Base-by-base conservation (phyloP, 306 rosid genomes). In the Medicago lupulina region DNA sequence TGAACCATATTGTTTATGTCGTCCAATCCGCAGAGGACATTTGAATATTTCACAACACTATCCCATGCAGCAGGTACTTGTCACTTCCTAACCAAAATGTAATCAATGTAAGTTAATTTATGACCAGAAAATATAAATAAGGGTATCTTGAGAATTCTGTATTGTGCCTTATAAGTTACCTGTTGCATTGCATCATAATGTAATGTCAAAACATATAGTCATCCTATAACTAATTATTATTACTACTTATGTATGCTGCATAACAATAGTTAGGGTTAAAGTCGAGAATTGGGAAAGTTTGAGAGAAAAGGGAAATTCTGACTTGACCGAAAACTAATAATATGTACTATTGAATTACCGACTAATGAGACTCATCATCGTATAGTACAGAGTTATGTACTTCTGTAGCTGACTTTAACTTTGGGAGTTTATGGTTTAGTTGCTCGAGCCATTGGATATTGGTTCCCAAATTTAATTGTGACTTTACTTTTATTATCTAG, bases 11-110 rank as follows among this genome's bases (percentile, higher is more conserved):
- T 90, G 92, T 67, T 79, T 95, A 82, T 84, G 79, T 12, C 98
- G 96, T 50, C 98, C 98, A 76, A 89, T 95, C 73, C 96, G 97
- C 75, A 84, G 98, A 80, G 97, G 98, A 71, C 98, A 95, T 75
- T 77, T 95, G 79, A 95, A 95, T 83, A 87, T 95, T 76, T 95
- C 98, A 12, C 89, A 71, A 76, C 83, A 90, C 81, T 95, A 95
- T 90, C 78, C 98, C 73, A 84, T 89, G 95, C 98, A 92, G 87
- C 98, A 94, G 98, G 98, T 94, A 62, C 73, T 68, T 71, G 28
- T 70, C 59, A 66, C 79, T 76, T 78, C 58, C 50, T 17, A 50
- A 78, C 55, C 41, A 59, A 60, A 78, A 28, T 71, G 55, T 34
- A 39, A 54, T 28, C 40, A 4, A n/a, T 53, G 59, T 17, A 60